Evolutionary conservation across 345 rosid species (phyloP).

Genomic region (Pseudoturritis turrita): DNA sequence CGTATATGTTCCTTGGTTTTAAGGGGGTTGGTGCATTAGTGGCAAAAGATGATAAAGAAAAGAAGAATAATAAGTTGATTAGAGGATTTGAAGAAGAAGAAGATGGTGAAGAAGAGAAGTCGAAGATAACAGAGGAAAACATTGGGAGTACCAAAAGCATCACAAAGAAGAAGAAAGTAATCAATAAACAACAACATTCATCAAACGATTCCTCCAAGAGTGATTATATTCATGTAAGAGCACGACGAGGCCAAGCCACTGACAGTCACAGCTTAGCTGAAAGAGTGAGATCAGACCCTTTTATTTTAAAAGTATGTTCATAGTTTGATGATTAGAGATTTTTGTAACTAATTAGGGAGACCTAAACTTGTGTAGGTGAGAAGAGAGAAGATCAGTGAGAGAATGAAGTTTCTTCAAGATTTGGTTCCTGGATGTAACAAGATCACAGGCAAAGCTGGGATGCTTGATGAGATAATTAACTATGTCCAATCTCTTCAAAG

Average conservation of each 20-base stretch:
- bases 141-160: neutral
- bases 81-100: neutral
- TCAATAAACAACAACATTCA: neutral
- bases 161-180: neutral
- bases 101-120: slow-evolving; percentile 2
- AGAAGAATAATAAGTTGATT: neutral
- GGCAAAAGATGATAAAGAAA: neutral
- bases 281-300: neutral
- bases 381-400: neutral
- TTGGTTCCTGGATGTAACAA: neutral
- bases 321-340: neutral
- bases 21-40: neutral
- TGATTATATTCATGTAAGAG: neutral
- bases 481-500: neutral
- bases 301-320: neutral
- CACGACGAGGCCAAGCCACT: slow-evolving; percentile 6
- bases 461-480: neutral
- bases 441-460: neutral
- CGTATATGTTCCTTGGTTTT: neutral
- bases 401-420: neutral
- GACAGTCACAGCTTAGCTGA: slow-evolving; percentile 1
- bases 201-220: neutral
- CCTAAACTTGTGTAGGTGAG: neutral
- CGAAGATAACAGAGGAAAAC: neutral
- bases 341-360: neutral